Evolutionary conservation across 495 filamentous ascomycete species (phyloP).

Genomic region (Poronia punctata): DNA sequence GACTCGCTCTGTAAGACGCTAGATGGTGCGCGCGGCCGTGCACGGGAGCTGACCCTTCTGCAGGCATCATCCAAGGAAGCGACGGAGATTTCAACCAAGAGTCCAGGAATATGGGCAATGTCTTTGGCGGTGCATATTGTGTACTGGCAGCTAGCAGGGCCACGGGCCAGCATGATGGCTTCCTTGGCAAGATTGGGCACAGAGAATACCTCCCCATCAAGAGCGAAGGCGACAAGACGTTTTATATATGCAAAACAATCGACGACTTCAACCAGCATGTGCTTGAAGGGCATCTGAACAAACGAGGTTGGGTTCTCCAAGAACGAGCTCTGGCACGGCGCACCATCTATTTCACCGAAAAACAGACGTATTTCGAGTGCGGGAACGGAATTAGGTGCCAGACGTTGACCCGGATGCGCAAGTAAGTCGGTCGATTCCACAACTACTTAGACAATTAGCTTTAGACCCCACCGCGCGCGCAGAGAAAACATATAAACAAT

Average conservation of each 20-base stretch:
- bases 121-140: slow-evolving; percentile 21
- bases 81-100: slow-evolving; percentile 28
- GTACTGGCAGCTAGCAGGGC: slow-evolving; percentile 25
- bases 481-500: background rate
- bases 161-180: slow-evolving; percentile 5
- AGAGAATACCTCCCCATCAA: slow-evolving; percentile 1
- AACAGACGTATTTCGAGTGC: slow-evolving; percentile 30
- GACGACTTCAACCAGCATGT: slow-evolving; percentile 23
- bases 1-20: slow-evolving; percentile 38
- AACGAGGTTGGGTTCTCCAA: slow-evolving; percentile 31
- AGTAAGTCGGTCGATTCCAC: slow-evolving; percentile 11
- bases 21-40: too few relatives aligned
- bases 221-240: background rate
- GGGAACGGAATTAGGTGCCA: slow-evolving; percentile 24
- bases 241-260: slow-evolving; percentile 17
- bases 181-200: slow-evolving; percentile 8
- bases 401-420: slow-evolving; percentile 10
- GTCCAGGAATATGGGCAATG: slow-evolving; percentile 25
- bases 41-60: too few relatives aligned
- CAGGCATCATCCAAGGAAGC: slow-evolving; percentile 16
- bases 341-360: slow-evolving; percentile 29
- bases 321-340: slow-evolving; percentile 27
- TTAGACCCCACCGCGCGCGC: too few relatives aligned
- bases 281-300: slow-evolving; percentile 16
- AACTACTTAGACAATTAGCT: background rate